Conservation (phyloP, 2,329 filamentous ascomycete species). For the Coniella lustricola region DNA sequence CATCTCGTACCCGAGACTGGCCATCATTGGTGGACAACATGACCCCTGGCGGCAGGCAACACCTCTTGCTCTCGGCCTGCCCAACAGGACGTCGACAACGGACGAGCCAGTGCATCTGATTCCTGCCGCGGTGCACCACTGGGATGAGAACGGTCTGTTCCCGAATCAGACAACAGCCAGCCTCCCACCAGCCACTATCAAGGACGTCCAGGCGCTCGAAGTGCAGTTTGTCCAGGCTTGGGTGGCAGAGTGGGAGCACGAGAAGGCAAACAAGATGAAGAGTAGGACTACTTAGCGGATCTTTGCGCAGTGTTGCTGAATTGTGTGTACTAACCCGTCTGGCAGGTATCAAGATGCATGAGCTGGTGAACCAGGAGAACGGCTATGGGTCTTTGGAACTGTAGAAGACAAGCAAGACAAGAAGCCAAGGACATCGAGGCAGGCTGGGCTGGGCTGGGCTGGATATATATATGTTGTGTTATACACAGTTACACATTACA, state of each 20-base stretch:
- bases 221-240: constrained; percentile 58
- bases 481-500: too few species aligned
- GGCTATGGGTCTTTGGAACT: constrained; percentile 3
- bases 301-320: background rate
- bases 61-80: constrained; percentile 58
- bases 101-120: constrained; percentile 70
- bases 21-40: constrained; percentile 67
- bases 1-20: constrained; percentile 68
- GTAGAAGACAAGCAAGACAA: background rate
- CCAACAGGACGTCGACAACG: constrained; percentile 49
- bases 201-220: constrained; percentile 50
- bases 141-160: constrained; percentile 67
- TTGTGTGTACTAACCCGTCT: constrained; percentile 9
- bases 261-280: too few species aligned
- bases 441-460: background rate
- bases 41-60: constrained; percentile 77
- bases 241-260: constrained; percentile 51
- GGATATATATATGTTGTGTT: too few species aligned
- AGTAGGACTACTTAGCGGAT: constrained; percentile 7
- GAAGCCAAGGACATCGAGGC: background rate
- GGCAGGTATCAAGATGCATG: constrained; percentile 1
- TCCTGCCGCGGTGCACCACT: constrained; percentile 69
- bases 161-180: constrained; percentile 50
- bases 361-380: background rate
- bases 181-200: constrained; percentile 53